Percentiles rank a stretch among this genome's conserved stretches.
Conservation (phyloP, 345 rosid genomes). For the Syzygium aromaticum region DNA sequence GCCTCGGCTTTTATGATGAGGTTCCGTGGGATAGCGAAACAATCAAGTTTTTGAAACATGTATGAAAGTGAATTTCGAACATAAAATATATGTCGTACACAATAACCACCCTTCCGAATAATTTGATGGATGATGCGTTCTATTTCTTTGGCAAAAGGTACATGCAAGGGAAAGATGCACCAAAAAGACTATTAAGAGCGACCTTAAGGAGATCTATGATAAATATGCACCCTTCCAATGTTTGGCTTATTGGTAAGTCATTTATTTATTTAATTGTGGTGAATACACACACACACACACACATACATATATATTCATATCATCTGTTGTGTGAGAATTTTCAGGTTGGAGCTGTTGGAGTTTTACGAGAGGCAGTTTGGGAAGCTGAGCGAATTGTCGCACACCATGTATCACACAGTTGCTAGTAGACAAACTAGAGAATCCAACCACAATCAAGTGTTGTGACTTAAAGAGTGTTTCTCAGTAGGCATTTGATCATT, state of each 20-base stretch:
- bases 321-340: background rate
- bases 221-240: slow-evolving; percentile 17
- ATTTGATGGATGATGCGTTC: background rate
- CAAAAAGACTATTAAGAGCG: background rate
- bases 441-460: background rate
- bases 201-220: slow-evolving; percentile 16
- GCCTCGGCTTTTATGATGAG: slow-evolving; percentile 32
- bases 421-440: background rate
- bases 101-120: background rate
- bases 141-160: slow-evolving; percentile 5
- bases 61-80: background rate
- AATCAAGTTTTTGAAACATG: slow-evolving; percentile 27
- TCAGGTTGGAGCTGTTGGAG: slow-evolving; percentile 18
- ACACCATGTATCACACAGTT: slow-evolving; percentile 1
- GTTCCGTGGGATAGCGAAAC: slow-evolving; percentile 46
- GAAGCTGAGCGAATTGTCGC: slow-evolving; percentile 20
- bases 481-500: background rate
- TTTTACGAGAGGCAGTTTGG: slow-evolving; percentile 19
- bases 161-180: slow-evolving; percentile 11
- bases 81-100: background rate
- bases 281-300: background rate
- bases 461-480: background rate
- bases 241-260: slow-evolving; percentile 19
- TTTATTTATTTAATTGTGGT: background rate
- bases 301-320: background rate